Conservation (phyloP, 225 moss, liverwort and hornwort genomes). For the Pseudisothecium myosuroides region DNA sequence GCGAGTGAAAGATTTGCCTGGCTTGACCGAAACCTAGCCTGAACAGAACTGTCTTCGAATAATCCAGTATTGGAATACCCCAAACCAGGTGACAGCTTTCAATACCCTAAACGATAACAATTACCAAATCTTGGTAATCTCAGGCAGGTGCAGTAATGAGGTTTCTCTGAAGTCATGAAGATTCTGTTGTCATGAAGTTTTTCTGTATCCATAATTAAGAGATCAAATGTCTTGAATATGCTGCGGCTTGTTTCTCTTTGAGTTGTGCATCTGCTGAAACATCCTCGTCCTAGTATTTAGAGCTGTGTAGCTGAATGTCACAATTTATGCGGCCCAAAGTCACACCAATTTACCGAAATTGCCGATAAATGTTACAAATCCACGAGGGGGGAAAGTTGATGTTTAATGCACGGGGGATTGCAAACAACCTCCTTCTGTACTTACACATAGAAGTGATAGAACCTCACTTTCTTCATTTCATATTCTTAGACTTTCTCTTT, state of each 20-base stretch:
- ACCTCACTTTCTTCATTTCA: background rate
- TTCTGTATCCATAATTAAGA: background rate
- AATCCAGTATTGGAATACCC: background rate
- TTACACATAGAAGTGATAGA: background rate
- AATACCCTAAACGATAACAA: background rate
- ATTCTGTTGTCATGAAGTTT: background rate
- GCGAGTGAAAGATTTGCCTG: background rate
- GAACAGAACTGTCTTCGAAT: background rate
- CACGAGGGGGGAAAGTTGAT: too few species aligned
- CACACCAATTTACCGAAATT: background rate
- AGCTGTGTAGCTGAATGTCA: background rate
- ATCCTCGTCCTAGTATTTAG: background rate
- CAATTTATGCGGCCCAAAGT: background rate
- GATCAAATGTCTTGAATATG: background rate
- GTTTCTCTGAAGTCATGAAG: background rate
- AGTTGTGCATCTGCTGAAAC: background rate
- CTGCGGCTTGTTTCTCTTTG: background rate
- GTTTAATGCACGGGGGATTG: background rate
- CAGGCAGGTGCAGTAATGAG: background rate
- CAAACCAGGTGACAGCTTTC: background rate
- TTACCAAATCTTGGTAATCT: background rate
- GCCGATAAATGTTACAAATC: background rate
- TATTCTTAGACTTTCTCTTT: background rate
- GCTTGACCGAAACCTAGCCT: background rate
- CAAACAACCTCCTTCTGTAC: background rate